A percentile compares a stretch with the other conserved stretches of the same genome.
Conservation (phyloP, 345 rosid species). For the Eutrema yunnanense region DNA sequence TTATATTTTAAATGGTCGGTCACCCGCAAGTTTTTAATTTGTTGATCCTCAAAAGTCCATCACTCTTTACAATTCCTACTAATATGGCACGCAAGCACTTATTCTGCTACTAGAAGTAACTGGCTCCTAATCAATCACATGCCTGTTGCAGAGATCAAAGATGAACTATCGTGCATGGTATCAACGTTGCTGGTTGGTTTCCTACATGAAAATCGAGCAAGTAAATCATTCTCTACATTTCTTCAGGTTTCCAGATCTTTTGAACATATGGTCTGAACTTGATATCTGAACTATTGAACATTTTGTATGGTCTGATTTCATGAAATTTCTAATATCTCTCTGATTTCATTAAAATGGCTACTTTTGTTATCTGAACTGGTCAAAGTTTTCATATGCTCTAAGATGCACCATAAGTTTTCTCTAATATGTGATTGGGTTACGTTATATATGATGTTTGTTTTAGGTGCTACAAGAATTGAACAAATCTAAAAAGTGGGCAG, state of each 20-base stretch:
- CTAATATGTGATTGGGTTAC: not conserved
- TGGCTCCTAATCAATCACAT: not conserved
- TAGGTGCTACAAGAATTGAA: constrained; percentile 72
- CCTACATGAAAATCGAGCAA: constrained; percentile 68
- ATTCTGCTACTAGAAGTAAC: not conserved
- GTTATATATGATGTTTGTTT: constrained; percentile 1
- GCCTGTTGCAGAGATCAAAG: constrained; percentile 65
- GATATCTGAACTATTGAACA: not conserved
- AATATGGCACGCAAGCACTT: not conserved
- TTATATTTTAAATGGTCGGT: not conserved
- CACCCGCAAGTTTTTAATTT: not conserved
- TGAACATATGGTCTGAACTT: not conserved
- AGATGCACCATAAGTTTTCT: not conserved
- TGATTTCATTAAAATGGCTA: not conserved
- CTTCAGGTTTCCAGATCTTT: not conserved
- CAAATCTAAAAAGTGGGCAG: constrained; percentile 71
- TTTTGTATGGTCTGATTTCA: not conserved
- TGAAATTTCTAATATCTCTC: not conserved
- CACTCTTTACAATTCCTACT: not conserved
- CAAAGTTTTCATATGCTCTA: not conserved
- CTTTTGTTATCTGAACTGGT: not conserved
- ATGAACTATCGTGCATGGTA: constrained; percentile 99
- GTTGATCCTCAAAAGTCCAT: constrained; percentile 4
- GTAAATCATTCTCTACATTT: constrained; percentile 32
- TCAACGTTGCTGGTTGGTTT: constrained; percentile 96